Conservation (phyloP, 441 rosid genomes). For the Populus tomentosa region DNA sequence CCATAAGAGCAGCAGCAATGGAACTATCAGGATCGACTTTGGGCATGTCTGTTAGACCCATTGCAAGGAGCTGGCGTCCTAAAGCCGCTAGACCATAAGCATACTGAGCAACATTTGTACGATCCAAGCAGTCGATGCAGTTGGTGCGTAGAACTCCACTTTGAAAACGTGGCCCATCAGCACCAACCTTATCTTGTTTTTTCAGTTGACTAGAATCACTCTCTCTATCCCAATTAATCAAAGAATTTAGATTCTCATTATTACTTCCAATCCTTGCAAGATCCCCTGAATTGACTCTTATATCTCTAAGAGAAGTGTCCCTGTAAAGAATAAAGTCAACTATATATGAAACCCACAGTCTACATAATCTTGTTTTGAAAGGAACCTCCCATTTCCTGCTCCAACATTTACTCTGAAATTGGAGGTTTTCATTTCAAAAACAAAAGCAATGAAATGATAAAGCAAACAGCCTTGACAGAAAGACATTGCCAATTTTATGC, state of each 20-base stretch:
- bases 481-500: background rate
- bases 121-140: conserved; percentile 97
- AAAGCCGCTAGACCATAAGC: conserved; percentile 96
- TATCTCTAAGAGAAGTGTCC: conserved; percentile 69
- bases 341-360: background rate
- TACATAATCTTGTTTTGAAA: background rate
- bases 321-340: conserved; percentile 28
- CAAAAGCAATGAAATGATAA: background rate
- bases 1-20: conserved; percentile 96
- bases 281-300: conserved; percentile 65
- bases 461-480: background rate
- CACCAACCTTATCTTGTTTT: conserved; percentile 38
- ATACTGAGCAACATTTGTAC: conserved; percentile 98
- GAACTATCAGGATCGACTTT: conserved; percentile 84
- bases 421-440: background rate
- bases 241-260: conserved; percentile 51
- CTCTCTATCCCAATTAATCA: conserved; percentile 53
- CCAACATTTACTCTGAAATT: background rate
- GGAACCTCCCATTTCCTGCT: background rate
- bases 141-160: conserved; percentile 97
- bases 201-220: conserved; percentile 37
- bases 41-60: conserved; percentile 73
- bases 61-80: conserved; percentile 87
- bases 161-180: conserved; percentile 64
- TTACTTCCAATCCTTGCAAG: conserved; percentile 57